Conservation (phyloP, 371 early-diverging fungal genomes). For the Syncephalastrum sp. region DNA sequence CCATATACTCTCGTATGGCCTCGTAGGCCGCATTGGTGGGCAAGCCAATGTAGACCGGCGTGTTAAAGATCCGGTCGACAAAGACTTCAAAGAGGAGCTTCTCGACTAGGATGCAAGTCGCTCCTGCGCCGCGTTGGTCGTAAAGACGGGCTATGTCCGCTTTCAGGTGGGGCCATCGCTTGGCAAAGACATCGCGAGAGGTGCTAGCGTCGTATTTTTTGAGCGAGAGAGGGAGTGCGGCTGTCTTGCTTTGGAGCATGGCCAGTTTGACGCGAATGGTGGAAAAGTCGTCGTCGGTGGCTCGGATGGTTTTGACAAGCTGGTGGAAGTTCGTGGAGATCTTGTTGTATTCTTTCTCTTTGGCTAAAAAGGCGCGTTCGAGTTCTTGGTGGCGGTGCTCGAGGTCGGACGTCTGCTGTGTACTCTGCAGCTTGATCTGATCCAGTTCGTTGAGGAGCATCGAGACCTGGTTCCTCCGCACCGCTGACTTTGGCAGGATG, state of each 20-base stretch:
- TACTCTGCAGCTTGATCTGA: not conserved
- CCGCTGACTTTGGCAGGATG: not conserved
- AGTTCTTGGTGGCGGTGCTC: conserved; percentile 22
- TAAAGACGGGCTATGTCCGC: conserved; percentile 27
- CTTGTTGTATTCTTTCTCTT: conserved; percentile 34
- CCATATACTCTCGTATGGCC: conserved; percentile 39
- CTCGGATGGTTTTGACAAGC: conserved; percentile 35
- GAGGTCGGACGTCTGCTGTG: conserved; percentile 7
- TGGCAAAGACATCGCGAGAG: conserved; percentile 24
- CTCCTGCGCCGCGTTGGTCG: conserved; percentile 6
- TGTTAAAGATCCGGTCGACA: conserved; percentile 27
- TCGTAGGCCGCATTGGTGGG: conserved; percentile 36
- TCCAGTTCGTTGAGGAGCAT: not conserved
- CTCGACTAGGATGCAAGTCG: conserved; percentile 36
- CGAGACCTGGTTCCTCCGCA: not conserved
- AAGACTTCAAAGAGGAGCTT: conserved; percentile 35
- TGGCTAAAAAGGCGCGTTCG: conserved; percentile 26
- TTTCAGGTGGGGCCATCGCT: conserved; percentile 26
- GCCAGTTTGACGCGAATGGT: conserved; percentile 38
- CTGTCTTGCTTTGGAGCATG: conserved; percentile 39
- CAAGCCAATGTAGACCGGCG: conserved; percentile 31
- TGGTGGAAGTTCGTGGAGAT: conserved; percentile 41
- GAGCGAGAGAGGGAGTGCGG: conserved; percentile 34
- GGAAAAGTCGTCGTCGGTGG: conserved; percentile 45
- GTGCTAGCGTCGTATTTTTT: conserved; percentile 32